Conservation (phyloP, 1,139 yeast species). For the Suhomyces chickasaworum region DNA sequence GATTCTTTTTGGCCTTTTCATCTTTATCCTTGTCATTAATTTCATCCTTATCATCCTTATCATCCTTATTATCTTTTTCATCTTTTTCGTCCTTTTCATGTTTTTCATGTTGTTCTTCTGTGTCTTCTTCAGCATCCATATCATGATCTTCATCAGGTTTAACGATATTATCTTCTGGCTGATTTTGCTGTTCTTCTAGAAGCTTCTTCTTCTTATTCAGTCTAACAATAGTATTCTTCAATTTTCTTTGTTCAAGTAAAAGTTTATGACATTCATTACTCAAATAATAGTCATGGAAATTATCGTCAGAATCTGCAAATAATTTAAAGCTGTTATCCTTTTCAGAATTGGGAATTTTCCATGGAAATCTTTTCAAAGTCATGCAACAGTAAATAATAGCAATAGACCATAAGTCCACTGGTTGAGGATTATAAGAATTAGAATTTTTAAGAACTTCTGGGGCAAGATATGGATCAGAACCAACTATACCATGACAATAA, state of each 20-base stretch:
- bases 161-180: neutral
- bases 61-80: constrained; percentile 13
- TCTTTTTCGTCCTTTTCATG: constrained; percentile 7
- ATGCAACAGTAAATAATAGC: constrained; percentile 96
- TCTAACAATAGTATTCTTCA: constrained; percentile 45
- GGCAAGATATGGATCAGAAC: constrained; percentile 96
- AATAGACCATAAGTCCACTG: constrained; percentile 93
- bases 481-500: constrained; percentile 90
- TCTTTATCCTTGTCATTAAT: no score
- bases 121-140: neutral
- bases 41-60: constrained; percentile 13
- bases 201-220: constrained; percentile 47
- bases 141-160: constrained; percentile 1
- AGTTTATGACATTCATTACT: constrained; percentile 53
- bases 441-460: constrained; percentile 85
- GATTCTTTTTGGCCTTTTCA: constrained; percentile 15
- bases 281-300: constrained; percentile 54
- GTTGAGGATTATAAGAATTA: constrained; percentile 81
- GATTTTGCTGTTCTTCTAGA: constrained; percentile 15
- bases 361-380: constrained; percentile 92
- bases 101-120: no score
- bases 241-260: constrained; percentile 46
- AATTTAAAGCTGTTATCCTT: constrained; percentile 77
- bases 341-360: constrained; percentile 90
- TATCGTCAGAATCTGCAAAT: constrained; percentile 57